These are phyloP conservation scores for Pythium volutum DNA, from an alignment of 352 stramenopile genomes.

Conservation along the genomic window DNA sequence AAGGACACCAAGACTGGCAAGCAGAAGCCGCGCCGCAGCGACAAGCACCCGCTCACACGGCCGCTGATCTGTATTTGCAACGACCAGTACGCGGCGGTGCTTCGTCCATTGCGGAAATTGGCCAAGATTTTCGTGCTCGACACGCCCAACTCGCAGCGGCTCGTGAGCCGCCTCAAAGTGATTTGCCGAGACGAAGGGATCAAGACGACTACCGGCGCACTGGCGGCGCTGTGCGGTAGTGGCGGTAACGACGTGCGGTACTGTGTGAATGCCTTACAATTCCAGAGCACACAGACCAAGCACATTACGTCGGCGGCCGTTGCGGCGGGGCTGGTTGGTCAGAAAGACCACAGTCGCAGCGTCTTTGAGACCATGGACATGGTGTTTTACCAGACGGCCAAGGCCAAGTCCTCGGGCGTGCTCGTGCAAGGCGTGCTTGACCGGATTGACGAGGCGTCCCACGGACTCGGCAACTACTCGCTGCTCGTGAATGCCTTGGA, in stretches of 20 bases:
- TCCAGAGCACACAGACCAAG: constrained; percentile 70
- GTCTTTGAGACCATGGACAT: constrained; percentile 68
- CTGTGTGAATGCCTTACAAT: constrained; percentile 96
- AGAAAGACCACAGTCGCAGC: constrained; percentile 58
- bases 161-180: constrained; percentile 90
- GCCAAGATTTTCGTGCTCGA: constrained; percentile 93
- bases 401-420: constrained; percentile 26
- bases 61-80: constrained; percentile 99
- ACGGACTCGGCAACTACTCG: constrained; percentile 72
- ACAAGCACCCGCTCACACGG: constrained; percentile 80
- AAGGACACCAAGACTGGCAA: constrained; percentile 35
- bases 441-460: constrained; percentile 65
- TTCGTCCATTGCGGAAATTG: constrained; percentile 93
- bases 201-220: constrained; percentile 60
- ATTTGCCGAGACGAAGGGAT: constrained; percentile 91
- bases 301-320: constrained; percentile 26
- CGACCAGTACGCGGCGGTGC: constrained; percentile 94
- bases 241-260: constrained; percentile 93
- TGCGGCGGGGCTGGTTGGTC: constrained; percentile 37
- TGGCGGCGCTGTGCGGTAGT: constrained; percentile 56
- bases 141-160: constrained; percentile 75
- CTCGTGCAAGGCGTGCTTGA: constrained; percentile 26
- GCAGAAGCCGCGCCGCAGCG: constrained; percentile 22
- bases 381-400: constrained; percentile 68
- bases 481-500: constrained; percentile 85